Conservation (phyloP, 768 basidiomycete species). For the Collybia mongolica region DNA sequence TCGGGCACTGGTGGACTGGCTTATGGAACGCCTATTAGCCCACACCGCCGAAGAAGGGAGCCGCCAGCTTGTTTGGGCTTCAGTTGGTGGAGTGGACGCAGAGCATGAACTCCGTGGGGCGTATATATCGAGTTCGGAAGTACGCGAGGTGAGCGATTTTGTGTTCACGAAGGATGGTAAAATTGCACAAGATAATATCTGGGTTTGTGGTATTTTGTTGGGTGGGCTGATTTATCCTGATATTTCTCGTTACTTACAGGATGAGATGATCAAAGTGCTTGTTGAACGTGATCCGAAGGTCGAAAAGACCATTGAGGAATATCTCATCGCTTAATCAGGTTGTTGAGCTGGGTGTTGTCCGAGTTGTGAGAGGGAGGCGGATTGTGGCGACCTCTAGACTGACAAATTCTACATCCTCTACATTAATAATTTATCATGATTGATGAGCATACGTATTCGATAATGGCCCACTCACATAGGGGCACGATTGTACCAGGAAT, state of each 20-base stretch:
- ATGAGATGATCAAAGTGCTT: not conserved
- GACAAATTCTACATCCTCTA: no score
- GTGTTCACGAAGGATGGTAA: constrained; percentile 5
- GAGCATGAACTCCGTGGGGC: constrained; percentile 13
- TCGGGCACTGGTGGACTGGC: constrained; percentile 8
- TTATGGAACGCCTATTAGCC: constrained; percentile 30
- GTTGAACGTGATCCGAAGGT: not conserved
- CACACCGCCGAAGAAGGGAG: constrained; percentile 18
- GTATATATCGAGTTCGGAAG: constrained; percentile 8
- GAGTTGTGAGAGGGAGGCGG: no score
- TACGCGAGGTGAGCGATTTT: constrained; percentile 14
- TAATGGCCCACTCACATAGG: no score
- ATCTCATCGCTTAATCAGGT: not conserved
- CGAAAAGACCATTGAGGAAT: not conserved
- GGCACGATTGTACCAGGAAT: no score
- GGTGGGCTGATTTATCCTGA: not conserved
- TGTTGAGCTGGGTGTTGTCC: no score
- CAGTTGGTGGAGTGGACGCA: constrained; percentile 8
- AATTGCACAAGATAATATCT: constrained; percentile 11
- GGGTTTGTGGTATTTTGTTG: constrained; percentile 7
- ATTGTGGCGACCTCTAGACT: no score
- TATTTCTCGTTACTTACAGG: not conserved
- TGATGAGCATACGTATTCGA: no score
- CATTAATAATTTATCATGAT: no score
- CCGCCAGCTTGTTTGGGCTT: constrained; percentile 13